Conservation (phyloP, 2,329 filamentous ascomycete species). For the Sporothrix curviconia region DNA sequence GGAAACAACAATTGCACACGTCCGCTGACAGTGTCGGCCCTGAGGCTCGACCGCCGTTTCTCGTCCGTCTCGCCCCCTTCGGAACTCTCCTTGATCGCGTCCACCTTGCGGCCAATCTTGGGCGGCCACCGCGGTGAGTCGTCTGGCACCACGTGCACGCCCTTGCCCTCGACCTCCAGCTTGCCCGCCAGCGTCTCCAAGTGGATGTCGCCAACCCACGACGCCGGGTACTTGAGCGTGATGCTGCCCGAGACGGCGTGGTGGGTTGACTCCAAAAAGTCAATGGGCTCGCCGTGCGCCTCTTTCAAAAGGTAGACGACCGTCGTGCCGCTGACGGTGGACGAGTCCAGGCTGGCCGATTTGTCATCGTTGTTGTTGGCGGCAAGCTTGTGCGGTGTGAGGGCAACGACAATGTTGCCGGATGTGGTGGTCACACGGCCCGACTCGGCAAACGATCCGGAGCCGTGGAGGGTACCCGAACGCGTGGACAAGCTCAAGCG, state of each 20-base stretch:
- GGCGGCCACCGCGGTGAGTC: constrained; percentile 17
- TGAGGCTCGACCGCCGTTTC: background rate
- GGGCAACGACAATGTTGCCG: constrained; percentile 33
- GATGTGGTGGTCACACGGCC: constrained; percentile 34
- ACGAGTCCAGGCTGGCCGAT: constrained; percentile 30
- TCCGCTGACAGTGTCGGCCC: constrained; percentile 8
- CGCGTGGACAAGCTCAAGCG: constrained; percentile 40
- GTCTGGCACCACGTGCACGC: constrained; percentile 33
- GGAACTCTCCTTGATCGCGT: constrained; percentile 15
- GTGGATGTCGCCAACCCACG: constrained; percentile 43
- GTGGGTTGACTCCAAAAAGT: constrained; percentile 36
- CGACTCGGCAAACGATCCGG: constrained; percentile 34
- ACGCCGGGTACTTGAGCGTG: constrained; percentile 38
- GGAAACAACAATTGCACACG: constrained; percentile 13
- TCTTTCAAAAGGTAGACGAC: constrained; percentile 29
- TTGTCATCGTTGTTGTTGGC: background rate
- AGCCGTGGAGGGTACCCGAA: constrained; percentile 38
- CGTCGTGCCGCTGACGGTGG: constrained; percentile 38
- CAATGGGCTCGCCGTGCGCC: constrained; percentile 25
- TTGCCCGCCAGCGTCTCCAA: constrained; percentile 31
- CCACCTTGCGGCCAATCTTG: background rate
- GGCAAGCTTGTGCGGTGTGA: constrained; percentile 31
- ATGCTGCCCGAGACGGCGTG: constrained; percentile 39
- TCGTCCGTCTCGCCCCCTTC: background rate
- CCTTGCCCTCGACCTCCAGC: constrained; percentile 36